Evolutionary conservation across 176 grass and related monocot species (phyloP).

Genomic region (Oryza longistaminata): DNA sequence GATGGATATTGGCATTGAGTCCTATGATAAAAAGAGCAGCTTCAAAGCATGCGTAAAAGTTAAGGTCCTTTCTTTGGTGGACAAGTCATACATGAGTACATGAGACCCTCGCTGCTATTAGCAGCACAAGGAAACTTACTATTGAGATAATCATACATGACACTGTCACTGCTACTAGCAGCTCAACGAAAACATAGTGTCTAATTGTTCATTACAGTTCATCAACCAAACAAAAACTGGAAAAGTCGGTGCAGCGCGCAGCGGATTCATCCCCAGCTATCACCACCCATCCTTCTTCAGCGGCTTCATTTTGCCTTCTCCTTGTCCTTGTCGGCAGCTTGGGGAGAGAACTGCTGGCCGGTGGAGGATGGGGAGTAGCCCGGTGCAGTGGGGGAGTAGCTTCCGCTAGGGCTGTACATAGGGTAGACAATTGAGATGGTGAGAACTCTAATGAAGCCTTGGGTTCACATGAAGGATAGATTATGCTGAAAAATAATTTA

Average conservation of each 20-base stretch:
- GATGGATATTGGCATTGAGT: too few species aligned
- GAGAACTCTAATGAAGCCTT: neutral
- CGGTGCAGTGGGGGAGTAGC: slow-evolving; percentile 87
- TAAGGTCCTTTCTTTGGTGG: neutral
- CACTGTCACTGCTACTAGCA: slow-evolving; percentile 21
- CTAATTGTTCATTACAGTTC: neutral
- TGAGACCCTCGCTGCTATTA: neutral
- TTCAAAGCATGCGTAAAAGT: neutral
- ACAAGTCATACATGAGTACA: neutral
- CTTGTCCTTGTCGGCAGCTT: slow-evolving; percentile 54
- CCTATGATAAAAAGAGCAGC: too few species aligned
- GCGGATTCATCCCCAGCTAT: neutral
- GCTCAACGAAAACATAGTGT: neutral
- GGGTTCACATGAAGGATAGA: neutral
- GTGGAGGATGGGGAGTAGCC: slow-evolving; percentile 83
- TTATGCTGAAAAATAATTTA: slow-evolving; percentile 10
- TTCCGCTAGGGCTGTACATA: slow-evolving; percentile 72
- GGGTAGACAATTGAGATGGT: neutral
- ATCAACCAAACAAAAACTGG: neutral
- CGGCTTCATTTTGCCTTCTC: slow-evolving; percentile 38
- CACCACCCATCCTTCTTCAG: neutral
- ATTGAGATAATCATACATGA: neutral
- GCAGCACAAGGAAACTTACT: neutral
- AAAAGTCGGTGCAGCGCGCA: neutral
- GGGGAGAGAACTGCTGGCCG: slow-evolving; percentile 61